Percentiles rank a stretch among this genome's conserved stretches.
Evolutionary conservation across 208 protist genomes (phyloP).

Genomic region (Naegleria gruberi): DNA sequence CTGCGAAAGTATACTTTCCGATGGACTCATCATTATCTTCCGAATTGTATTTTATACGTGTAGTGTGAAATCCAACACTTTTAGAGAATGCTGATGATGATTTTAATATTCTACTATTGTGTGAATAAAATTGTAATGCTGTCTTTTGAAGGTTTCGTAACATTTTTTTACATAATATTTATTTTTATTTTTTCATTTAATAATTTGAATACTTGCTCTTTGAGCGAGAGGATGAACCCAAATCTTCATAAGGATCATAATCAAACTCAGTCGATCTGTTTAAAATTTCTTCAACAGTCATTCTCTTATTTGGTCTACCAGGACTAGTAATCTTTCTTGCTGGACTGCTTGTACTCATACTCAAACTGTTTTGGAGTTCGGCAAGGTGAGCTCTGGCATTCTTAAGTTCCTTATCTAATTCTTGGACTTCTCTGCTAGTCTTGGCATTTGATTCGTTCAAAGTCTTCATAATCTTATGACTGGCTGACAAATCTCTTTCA

Average conservation of each 20-base stretch:
- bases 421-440: background rate
- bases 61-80: no score
- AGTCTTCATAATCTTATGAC: background rate
- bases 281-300: background rate
- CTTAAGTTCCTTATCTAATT: conserved; percentile 17
- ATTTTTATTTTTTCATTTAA: no score
- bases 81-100: no score
- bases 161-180: no score
- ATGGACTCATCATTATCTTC: background rate
- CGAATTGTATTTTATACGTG: no score
- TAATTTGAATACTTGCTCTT: background rate
- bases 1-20: background rate
- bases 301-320: background rate
- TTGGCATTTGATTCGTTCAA: background rate
- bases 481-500: background rate
- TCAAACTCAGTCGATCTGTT: background rate
- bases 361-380: conserved; percentile 12
- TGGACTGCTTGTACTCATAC: background rate
- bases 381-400: conserved; percentile 7
- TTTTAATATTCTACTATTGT: no score
- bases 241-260: background rate
- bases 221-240: background rate
- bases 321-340: background rate
- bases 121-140: no score
- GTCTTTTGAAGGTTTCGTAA: no score